phyloP scores from a whole-genome alignment of 164 flowering plant species.

The Tetrastigma voinierianum region DNA sequence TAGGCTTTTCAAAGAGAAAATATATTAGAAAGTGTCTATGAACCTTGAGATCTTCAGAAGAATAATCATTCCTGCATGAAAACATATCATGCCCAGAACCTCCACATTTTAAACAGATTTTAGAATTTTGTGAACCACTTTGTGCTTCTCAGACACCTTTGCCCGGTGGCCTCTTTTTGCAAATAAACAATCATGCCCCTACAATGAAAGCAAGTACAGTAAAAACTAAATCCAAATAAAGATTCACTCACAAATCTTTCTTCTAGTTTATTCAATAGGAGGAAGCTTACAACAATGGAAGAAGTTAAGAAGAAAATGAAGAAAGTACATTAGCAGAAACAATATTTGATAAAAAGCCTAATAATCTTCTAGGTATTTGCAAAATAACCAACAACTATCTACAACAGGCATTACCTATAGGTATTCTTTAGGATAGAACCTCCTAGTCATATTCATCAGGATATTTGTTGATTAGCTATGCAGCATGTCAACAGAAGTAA shows the following conservation, averaged over 20 bases:
- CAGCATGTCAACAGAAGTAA: too few species aligned
- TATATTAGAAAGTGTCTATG: background rate
- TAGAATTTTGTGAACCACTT: slow-evolving; percentile 21
- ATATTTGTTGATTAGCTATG: too few species aligned
- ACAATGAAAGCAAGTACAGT: slow-evolving; percentile 11
- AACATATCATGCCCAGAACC: slow-evolving; percentile 68
- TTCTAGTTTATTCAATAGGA: background rate
- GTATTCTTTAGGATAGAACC: too few species aligned
- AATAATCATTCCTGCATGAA: slow-evolving; percentile 44
- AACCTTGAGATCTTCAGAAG: slow-evolving; percentile 76
- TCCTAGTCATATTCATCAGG: too few species aligned
- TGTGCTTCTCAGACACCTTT: slow-evolving; percentile 68
- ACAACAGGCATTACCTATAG: background rate
- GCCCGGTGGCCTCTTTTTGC: slow-evolving; percentile 83
- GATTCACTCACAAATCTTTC: background rate
- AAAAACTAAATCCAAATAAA: background rate
- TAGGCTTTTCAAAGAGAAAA: background rate
- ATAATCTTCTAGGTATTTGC: too few species aligned
- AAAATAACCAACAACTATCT: background rate
- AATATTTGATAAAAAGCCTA: too few species aligned
- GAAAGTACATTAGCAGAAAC: too few species aligned
- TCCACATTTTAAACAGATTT: slow-evolving; percentile 76
- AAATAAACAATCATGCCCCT: slow-evolving; percentile 80
- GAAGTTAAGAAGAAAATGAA: too few species aligned
- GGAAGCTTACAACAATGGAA: too few species aligned